Evolutionary conservation across 129 eudicot species (phyloP).

Genomic region (Saussurea involucrata): DNA sequence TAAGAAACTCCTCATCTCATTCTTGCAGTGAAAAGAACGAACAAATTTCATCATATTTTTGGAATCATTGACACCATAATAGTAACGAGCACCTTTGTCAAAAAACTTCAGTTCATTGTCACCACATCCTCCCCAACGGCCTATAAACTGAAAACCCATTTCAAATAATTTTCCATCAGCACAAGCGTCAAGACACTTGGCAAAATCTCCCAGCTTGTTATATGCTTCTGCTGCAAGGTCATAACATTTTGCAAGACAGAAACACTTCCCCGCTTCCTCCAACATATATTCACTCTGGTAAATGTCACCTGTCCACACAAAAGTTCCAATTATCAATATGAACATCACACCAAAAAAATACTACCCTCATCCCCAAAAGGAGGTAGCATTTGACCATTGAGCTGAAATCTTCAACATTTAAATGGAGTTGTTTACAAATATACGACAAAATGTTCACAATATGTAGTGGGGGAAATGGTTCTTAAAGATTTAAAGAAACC

Average conservation of each 20-base stretch:
- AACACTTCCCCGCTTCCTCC: conserved; percentile 24
- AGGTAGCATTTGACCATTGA: background rate
- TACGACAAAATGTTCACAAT: too few relatives aligned
- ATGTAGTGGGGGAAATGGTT: background rate
- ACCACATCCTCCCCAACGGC: conserved; percentile 29
- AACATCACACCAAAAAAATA: background rate
- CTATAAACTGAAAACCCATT: conserved; percentile 35
- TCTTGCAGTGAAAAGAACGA: conserved; percentile 36
- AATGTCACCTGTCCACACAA: conserved; percentile 6
- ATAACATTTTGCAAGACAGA: conserved; percentile 33
- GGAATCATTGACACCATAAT: background rate
- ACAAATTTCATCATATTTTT: conserved; percentile 51
- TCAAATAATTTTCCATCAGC: conserved; percentile 42
- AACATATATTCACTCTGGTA: conserved; percentile 12
- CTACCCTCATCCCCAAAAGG: background rate
- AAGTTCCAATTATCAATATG: background rate
- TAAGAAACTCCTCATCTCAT: conserved; percentile 35
- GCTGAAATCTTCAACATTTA: background rate
- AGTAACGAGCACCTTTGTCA: too few relatives aligned
- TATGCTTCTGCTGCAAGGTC: conserved; percentile 48
- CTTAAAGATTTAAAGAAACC: too few relatives aligned
- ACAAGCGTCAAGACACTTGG: conserved; percentile 56
- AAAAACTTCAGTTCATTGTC: background rate
- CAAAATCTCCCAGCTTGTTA: conserved; percentile 35
- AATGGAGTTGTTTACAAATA: background rate